Evolutionary conservation across 2,329 filamentous ascomycete species (phyloP).

Genomic region (Fusarium sp.): DNA sequence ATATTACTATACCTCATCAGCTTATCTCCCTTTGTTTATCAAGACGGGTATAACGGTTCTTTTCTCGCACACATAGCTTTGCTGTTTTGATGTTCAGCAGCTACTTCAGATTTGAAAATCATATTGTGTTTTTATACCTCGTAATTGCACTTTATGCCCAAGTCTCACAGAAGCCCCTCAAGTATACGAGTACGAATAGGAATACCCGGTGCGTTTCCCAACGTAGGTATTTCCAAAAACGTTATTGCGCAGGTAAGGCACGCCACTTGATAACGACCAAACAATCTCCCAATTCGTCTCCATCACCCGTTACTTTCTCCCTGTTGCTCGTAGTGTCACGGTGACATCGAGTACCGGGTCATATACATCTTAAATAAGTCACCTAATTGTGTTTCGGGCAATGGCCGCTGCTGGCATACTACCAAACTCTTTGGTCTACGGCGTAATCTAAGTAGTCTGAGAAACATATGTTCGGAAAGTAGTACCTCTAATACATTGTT

Average conservation of each 20-base stretch:
- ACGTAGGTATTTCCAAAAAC: background rate
- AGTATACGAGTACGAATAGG: background rate
- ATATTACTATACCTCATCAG: slow-evolving; percentile 1
- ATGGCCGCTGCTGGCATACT: background rate
- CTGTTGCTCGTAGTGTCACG: background rate
- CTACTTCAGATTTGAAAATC: background rate
- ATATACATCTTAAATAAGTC: background rate
- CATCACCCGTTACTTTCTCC: background rate
- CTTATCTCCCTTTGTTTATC: background rate
- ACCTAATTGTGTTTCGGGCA: background rate
- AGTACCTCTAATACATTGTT: background rate
- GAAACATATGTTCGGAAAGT: background rate
- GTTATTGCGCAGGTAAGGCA: slow-evolving; percentile 17
- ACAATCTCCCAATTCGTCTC: background rate
- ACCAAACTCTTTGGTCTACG: background rate
- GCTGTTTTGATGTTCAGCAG: background rate
- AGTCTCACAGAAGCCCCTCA: slow-evolving; percentile 4
- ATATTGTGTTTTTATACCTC: background rate
- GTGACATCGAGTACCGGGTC: background rate
- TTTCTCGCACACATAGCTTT: slow-evolving; percentile 2
- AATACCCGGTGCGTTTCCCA: background rate
- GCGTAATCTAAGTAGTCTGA: background rate
- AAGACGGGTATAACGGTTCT: background rate
- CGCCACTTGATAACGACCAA: slow-evolving; percentile 24
- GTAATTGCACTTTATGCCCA: background rate